Evolutionary conservation across 768 basidiomycete species (phyloP).

Genomic region (Calocybe cyanea): DNA sequence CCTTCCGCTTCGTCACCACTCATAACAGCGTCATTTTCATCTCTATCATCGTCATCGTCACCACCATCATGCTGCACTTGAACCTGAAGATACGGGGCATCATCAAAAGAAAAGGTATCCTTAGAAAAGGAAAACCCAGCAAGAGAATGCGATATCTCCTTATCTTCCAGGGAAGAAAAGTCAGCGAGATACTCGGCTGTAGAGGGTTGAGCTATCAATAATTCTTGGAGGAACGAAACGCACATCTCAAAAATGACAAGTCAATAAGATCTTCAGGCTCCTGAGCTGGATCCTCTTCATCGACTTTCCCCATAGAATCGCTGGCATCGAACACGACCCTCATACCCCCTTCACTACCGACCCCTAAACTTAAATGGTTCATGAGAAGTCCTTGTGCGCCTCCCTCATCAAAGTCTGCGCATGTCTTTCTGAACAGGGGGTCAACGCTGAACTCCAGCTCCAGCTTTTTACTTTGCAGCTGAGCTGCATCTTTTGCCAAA

Average conservation of each 20-base stretch:
- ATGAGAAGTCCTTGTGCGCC: slow-evolving; percentile 93
- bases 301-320: slow-evolving; percentile 76
- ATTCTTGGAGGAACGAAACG: slow-evolving; percentile 18
- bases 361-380: slow-evolving; percentile 86
- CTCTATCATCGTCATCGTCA: slow-evolving; percentile 46
- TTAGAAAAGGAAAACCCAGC: slow-evolving; percentile 80
- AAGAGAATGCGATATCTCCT: slow-evolving; percentile 79
- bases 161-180: slow-evolving; percentile 55
- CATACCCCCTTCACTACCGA: slow-evolving; percentile 76
- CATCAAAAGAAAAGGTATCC: slow-evolving; percentile 58
- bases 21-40: slow-evolving; percentile 31
- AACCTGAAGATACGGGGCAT: slow-evolving; percentile 56
- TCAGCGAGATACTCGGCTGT: slow-evolving; percentile 74
- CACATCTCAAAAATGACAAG: slow-evolving; percentile 58
- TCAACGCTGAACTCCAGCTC: slow-evolving; percentile 97
- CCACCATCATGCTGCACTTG: slow-evolving; percentile 40
- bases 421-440: slow-evolving; percentile 96
- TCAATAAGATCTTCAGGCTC: slow-evolving; percentile 72
- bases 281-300: slow-evolving; percentile 72
- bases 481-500: slow-evolving; percentile 79
- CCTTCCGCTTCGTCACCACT: slow-evolving; percentile 40
- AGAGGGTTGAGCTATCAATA: slow-evolving; percentile 8
- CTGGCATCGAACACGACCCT: slow-evolving; percentile 96
- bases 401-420: slow-evolving; percentile 97
- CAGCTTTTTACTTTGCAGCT: slow-evolving; percentile 86